Conservation (phyloP, 192 early-diverging fungal species). For the Thoreauomyces humboldtii region DNA sequence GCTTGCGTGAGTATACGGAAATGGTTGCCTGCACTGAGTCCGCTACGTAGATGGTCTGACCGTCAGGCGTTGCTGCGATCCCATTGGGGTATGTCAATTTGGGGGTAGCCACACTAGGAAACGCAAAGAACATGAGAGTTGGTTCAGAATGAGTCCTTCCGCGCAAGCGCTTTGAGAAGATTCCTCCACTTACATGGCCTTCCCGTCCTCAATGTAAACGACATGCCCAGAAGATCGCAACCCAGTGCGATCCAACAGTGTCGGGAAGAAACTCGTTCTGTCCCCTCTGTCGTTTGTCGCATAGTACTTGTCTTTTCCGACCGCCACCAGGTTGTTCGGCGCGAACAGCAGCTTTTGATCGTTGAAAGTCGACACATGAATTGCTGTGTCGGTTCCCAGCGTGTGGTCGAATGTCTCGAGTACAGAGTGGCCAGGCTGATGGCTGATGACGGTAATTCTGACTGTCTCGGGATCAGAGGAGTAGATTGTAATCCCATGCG, state of each 20-base stretch:
- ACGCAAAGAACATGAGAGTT: too few relatives aligned
- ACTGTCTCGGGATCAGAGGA: background rate
- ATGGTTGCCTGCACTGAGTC: background rate
- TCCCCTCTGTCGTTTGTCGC: constrained; percentile 7
- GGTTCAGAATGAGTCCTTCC: too few relatives aligned
- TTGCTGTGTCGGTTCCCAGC: background rate
- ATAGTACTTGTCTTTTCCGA: background rate
- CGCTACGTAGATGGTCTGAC: constrained; percentile 9
- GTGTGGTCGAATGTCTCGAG: background rate
- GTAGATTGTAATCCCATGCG: background rate
- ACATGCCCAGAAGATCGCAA: too few relatives aligned
- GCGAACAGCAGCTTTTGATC: background rate
- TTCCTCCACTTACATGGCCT: constrained; percentile 11
- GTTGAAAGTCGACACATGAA: background rate
- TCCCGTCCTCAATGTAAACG: constrained; percentile 5
- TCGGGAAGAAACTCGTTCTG: too few relatives aligned
- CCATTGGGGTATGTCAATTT: constrained; percentile 24
- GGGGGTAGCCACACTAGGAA: constrained; percentile 56
- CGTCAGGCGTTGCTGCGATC: constrained; percentile 4
- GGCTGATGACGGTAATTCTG: constrained; percentile 1
- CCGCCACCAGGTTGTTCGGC: background rate
- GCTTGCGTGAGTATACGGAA: constrained; percentile 8
- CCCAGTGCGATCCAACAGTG: too few relatives aligned
- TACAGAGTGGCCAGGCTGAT: background rate
- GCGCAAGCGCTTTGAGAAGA: too few relatives aligned